Conservation (phyloP, 2,329 filamentous ascomycete species). For the Exophiala spinifera region DNA sequence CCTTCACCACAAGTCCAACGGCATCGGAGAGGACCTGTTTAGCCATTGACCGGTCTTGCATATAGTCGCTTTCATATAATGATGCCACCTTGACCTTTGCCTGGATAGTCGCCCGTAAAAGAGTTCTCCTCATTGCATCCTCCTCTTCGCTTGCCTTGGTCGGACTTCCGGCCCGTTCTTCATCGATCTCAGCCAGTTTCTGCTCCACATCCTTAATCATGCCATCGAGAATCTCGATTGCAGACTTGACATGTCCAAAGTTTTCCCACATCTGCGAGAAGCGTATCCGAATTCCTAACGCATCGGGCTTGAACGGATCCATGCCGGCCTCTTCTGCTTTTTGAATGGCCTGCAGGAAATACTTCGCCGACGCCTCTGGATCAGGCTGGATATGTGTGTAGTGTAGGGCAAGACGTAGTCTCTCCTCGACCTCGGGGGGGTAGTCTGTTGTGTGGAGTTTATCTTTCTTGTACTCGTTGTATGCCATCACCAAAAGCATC, state of each 20-base stretch:
- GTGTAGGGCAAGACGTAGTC: constrained; percentile 80
- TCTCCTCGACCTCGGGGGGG: constrained; percentile 47
- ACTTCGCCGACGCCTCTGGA: constrained; percentile 72
- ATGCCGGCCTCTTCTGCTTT: constrained; percentile 70
- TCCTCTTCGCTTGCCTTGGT: neutral
- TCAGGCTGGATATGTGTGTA: constrained; percentile 76
- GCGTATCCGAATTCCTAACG: constrained; percentile 83
- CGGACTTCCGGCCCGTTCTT: neutral
- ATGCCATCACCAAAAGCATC: constrained; percentile 41
- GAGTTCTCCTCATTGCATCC: constrained; percentile 9
- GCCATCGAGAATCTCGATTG: constrained; percentile 75
- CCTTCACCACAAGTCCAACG: constrained; percentile 73
- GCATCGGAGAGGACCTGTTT: constrained; percentile 76
- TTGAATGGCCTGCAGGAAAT: constrained; percentile 76
- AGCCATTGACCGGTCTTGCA: constrained; percentile 69
- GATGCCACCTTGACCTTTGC: constrained; percentile 74
- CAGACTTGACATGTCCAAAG: constrained; percentile 64
- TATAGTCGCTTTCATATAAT: constrained; percentile 72
- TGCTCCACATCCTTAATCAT: constrained; percentile 65
- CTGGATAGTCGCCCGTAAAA: constrained; percentile 27
- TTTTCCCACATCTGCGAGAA: constrained; percentile 77
- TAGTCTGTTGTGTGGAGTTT: constrained; percentile 43
- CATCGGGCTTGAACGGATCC: constrained; percentile 86
- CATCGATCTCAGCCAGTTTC: constrained; percentile 46
- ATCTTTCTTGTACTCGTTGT: constrained; percentile 43